Conservation (phyloP, 2,329 filamentous ascomycete species). For the Trichoderma simmonsii region DNA sequence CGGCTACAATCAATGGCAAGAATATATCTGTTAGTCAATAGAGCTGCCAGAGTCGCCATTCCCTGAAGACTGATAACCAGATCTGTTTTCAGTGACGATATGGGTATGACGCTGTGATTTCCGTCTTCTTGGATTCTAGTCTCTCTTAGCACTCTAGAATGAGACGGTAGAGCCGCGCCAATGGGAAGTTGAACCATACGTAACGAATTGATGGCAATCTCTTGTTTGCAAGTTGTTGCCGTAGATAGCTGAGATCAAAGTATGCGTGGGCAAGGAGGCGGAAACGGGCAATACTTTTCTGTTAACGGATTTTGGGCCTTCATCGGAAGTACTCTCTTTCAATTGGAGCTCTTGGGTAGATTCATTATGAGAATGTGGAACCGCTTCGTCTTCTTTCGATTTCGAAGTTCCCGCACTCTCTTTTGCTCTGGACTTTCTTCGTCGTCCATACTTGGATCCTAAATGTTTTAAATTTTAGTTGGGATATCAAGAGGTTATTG, state of each 20-base stretch:
- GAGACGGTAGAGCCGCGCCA: neutral
- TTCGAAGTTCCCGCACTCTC: neutral
- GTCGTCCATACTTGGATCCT: neutral
- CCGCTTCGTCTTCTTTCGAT: neutral
- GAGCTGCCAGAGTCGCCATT: neutral
- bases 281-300: neutral
- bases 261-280: neutral
- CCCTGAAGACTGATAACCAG: neutral
- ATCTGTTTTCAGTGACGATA: neutral
- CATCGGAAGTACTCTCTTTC: neutral
- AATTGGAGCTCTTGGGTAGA: neutral
- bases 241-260: neutral
- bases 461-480: neutral
- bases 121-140: neutral
- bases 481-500: too few relatives aligned
- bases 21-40: slow-evolving; percentile 3
- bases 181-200: neutral
- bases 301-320: neutral
- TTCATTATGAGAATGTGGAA: neutral
- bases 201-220: neutral
- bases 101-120: neutral
- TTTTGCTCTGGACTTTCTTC: neutral
- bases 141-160: neutral
- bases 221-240: neutral
- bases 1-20: neutral